Conservation (phyloP, 1,284 basidiomycete genomes). For the Ceratobasidium sp. region DNA sequence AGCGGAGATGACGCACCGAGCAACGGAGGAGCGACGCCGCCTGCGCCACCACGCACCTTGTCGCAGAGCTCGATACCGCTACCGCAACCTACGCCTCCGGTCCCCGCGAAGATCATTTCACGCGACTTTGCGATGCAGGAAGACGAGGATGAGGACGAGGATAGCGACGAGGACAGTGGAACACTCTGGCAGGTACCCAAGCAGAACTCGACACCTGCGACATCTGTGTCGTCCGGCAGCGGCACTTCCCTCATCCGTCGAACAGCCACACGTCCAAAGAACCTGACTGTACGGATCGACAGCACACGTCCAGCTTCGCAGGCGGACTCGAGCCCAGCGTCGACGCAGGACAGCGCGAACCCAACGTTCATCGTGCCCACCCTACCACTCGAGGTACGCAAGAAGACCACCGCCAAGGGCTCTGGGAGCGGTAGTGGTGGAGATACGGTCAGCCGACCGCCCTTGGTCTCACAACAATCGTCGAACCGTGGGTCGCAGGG, state of each 20-base stretch:
- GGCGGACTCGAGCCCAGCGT: constrained; percentile 23
- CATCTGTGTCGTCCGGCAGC: constrained; percentile 16
- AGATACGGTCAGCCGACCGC: constrained; percentile 22
- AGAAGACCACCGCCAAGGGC: constrained; percentile 21
- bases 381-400: constrained; percentile 38
- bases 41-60: neutral
- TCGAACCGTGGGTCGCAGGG: constrained; percentile 54
- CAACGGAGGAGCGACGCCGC: neutral
- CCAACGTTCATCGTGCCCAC: constrained; percentile 14
- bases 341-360: constrained; percentile 24
- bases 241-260: constrained; percentile 23
- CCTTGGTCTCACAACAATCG: constrained; percentile 13
- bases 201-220: constrained; percentile 24
- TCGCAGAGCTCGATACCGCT: constrained; percentile 12
- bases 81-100: neutral
- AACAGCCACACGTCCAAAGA: constrained; percentile 26
- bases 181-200: constrained; percentile 44
- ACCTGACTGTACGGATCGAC: constrained; percentile 25
- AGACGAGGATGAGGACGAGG: constrained; percentile 41
- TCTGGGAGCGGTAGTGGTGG: constrained; percentile 37
- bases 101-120: constrained; percentile 2
- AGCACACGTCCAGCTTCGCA: constrained; percentile 16
- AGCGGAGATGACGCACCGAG: neutral
- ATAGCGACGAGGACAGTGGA: constrained; percentile 44
- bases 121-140: constrained; percentile 33